phyloP scores from a whole-genome alignment of 495 filamentous ascomycete species.

The Parmelia sp. region DNA sequence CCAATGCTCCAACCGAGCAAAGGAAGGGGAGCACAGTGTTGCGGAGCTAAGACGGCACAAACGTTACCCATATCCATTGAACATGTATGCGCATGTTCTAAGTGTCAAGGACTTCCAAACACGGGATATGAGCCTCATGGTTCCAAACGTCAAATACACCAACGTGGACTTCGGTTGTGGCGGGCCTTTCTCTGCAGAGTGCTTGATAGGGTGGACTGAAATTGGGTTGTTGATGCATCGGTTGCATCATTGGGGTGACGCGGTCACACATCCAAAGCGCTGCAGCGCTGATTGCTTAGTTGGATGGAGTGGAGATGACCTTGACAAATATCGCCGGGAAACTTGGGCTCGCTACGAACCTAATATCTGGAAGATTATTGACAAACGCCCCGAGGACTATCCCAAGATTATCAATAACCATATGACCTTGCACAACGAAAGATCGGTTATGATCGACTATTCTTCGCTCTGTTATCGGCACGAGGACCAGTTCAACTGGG shows the following conservation, averaged over 20 bases:
- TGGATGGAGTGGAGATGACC: background rate
- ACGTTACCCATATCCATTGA: background rate
- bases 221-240: background rate
- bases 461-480: background rate
- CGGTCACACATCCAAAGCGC: background rate
- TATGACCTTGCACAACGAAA: too few relatives aligned
- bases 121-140: background rate
- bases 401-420: background rate
- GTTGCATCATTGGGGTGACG: background rate
- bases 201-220: background rate
- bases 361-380: background rate
- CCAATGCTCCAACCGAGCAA: background rate
- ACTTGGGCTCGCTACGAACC: background rate
- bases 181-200: conserved; percentile 1
- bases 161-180: conserved; percentile 2
- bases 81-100: background rate
- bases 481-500: background rate
- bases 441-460: background rate
- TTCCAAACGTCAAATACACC: background rate
- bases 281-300: background rate
- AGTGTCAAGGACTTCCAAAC: background rate
- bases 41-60: background rate
- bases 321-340: background rate
- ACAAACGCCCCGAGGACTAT: too few relatives aligned
- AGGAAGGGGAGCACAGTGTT: background rate